Base-by-base conservation (phyloP, 2,329 filamentous ascomycete species). In the Plenodomus tracheiphilus region DNA sequence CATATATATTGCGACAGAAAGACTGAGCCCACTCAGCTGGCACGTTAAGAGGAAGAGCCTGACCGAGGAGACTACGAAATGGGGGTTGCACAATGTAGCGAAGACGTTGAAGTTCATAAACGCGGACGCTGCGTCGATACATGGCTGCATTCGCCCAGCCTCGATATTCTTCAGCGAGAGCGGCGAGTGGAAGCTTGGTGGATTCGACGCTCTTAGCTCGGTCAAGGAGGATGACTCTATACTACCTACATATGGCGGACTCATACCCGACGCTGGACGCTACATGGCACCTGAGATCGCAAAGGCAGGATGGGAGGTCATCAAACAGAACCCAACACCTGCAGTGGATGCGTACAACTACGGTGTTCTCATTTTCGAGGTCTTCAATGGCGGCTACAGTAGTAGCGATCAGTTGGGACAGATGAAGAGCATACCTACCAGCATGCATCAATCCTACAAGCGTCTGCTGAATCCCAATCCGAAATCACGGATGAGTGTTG, bases 101-200 rank as follows among this genome's bases (percentile, higher is more conserved):
- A 89, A 91, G 69, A 97, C 94, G 0, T 75, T 97, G 59, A 96
- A 94, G 65, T 99, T 99, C 68, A 90, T 99, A 71, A 99, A 99
- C 66, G 86, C 89, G 40, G 94, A 99, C 59, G 94, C 92, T 2
- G 81, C 87, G 2, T 97, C 92, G 0, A 88, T 99, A 43, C 94
- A 99, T 65, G 94, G 92, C 41, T 90, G 85, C 63, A 78, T 99
- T 43, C 86, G 89, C 54, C 88, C 89, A 17, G 88, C 89, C 0
- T 96, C 93, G 0, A 81, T 99, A 56, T 99, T 92, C 73, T 94
- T 90, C 3, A 91, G 91, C 52, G 93, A 97, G 69, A 97, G 94
- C 66, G 94, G 94, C 49, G 94, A 99, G 75, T 99, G 94, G 94
- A 97, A 95, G 68, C 77, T 99, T 2, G 92, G 88, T 17, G 94